A percentile compares a stretch with the other conserved stretches of the same genome.
phyloP scores from a whole-genome alignment of 2,329 filamentous ascomycete genomes.

The Fusarium mangiferae region DNA sequence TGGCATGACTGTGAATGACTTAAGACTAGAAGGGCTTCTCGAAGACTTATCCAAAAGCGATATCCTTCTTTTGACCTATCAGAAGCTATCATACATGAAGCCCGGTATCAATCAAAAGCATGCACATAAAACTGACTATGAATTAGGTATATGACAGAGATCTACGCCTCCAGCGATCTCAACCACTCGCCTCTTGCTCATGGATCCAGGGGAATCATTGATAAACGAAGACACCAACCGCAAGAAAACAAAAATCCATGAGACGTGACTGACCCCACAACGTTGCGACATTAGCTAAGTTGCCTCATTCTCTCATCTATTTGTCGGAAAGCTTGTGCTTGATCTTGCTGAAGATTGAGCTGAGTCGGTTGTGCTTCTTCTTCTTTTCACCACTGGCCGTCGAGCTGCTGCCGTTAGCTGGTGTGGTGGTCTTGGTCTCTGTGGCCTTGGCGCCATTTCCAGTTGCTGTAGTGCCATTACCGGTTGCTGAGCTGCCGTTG shows the following conservation, averaged over 20 bases:
- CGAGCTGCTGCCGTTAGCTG: conserved; percentile 28
- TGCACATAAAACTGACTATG: conserved; percentile 44
- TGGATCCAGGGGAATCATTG: conserved; percentile 54
- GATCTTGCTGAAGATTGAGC: conserved; percentile 69
- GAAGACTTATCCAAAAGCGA: conserved; percentile 23
- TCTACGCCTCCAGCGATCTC: conserved; percentile 45
- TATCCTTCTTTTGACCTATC: conserved; percentile 24
- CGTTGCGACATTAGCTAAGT: conserved; percentile 42
- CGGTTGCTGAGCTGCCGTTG: conserved; percentile 33
- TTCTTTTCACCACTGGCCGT: conserved; percentile 63
- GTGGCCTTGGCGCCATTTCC: conserved; percentile 38
- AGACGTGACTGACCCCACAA: conserved; percentile 40
- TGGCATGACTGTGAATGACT: not conserved
- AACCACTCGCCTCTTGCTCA: conserved; percentile 47
- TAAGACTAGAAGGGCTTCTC: not conserved
- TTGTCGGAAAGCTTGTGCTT: conserved; percentile 57
- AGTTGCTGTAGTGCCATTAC: conserved; percentile 30
- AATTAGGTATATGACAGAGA: conserved; percentile 52
- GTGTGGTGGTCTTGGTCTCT: conserved; percentile 35
- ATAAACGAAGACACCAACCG: conserved; percentile 52
- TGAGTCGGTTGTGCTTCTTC: conserved; percentile 75
- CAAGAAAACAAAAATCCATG: conserved; percentile 43
- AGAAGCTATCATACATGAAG: conserved; percentile 39
- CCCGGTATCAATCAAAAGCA: conserved; percentile 41
- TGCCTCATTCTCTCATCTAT: conserved; percentile 36